Percentiles rank a stretch among this genome's conserved stretches.
phyloP scores from a whole-genome alignment of 306 rosid species.

The Dryas drummondii region DNA sequence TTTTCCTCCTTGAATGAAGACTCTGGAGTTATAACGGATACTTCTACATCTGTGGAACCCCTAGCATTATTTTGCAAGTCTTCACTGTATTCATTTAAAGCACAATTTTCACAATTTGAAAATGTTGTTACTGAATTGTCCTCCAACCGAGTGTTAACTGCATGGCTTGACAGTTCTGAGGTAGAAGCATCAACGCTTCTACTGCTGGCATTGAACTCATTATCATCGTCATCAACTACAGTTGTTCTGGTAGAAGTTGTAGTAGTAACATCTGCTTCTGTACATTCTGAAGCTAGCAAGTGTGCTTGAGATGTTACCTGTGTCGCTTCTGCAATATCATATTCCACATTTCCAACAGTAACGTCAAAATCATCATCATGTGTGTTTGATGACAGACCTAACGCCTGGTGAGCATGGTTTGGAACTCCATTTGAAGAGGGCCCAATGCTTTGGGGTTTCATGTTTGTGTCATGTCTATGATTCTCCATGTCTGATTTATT shows the following conservation, averaged over 20 bases:
- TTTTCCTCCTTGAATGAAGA: conserved; percentile 45
- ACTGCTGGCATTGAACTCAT: conserved; percentile 31
- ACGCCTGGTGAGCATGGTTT: conserved; percentile 38
- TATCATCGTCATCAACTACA: conserved; percentile 44
- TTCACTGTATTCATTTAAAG: conserved; percentile 34
- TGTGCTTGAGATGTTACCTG: conserved; percentile 33
- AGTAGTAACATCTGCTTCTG: conserved; percentile 32
- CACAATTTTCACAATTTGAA: conserved; percentile 30
- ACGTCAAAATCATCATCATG: conserved; percentile 40
- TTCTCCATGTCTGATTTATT: conserved; percentile 44
- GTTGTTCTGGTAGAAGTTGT: conserved; percentile 32
- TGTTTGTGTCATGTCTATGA: conserved; percentile 41
- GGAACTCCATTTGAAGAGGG: conserved; percentile 43
- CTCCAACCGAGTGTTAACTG: conserved; percentile 32
- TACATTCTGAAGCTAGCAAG: conserved; percentile 36
- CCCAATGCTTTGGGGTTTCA: conserved; percentile 42
- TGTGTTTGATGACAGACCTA: conserved; percentile 34
- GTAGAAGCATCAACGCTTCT: conserved; percentile 42
- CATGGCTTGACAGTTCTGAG: conserved; percentile 35
- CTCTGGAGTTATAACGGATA: conserved; percentile 32
- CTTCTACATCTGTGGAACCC: conserved; percentile 40
- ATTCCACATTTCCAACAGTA: conserved; percentile 33
- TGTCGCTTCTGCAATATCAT: conserved; percentile 33
- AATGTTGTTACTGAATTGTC: conserved; percentile 31
- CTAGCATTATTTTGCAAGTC: conserved; percentile 36